Evolutionary conservation across 306 rosid species (phyloP), one percentile per base, ranked within the genome.

Genomic region (Gastrolobium bilobum): DNA sequence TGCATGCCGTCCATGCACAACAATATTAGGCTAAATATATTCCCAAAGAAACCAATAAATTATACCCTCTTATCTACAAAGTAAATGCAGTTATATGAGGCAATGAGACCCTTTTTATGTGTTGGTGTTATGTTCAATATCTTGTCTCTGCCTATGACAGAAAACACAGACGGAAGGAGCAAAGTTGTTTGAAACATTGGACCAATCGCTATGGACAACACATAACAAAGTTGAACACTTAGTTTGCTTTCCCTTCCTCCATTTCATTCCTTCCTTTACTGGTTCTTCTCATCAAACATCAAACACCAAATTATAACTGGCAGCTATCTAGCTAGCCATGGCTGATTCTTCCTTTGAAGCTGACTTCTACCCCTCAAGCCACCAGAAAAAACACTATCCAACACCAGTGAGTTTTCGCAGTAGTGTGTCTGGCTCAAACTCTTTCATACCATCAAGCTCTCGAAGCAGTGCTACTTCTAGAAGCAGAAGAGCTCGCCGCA

Each of bases 301-400:
- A 60, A 47, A 15, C 52, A 40, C 30, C 65, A 33, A 58, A 20
- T 20, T 20, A 20, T 9, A 6, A n/a, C 76, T 3, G 48, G 68
- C 33, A 53, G 29, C 67, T 68, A 68, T 69, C 14, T 4, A 31
- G 62, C 40, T n/a, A 79, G 78, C 82, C 70, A 84, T 85, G 93
- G 84, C 87, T 74, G 87, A 84, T 79, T 86, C 91, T 71, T 89
- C 91, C 53, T 81, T 86, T 10, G 89, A 90, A 54, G 46, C 73
- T 1, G 90, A 87, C 6, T 47, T 31, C 81, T 37, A 39, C 79
- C 65, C 81, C 59, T 8, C 87, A 47, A 51, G 68, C 75, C 80
- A 38, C 73, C 82, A 57, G 10, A 76, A 33, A 26, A 62, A 85
- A 48, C 74, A 48, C 71, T 43, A 85, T 78, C 85, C 90, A 26